These are phyloP conservation scores for Paramyrothecium sp. DNA, from an alignment of 2,329 filamentous ascomycete species.

Conservation along the genomic window DNA sequence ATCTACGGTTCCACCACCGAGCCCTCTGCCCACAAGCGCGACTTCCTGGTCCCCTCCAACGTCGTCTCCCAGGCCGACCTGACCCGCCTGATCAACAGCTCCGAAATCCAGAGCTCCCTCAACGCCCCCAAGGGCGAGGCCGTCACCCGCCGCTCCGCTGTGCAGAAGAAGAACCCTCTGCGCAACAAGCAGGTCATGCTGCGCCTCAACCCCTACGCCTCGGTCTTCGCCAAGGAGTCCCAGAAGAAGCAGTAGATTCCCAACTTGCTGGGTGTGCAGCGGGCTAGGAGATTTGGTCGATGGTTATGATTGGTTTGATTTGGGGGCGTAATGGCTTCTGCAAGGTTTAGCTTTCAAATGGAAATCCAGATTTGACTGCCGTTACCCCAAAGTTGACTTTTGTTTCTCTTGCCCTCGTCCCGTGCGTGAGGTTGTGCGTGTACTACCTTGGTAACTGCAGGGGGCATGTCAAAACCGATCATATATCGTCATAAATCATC, in stretches of 20 bases:
- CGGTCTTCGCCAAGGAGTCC: conserved; percentile 74
- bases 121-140: conserved; percentile 87
- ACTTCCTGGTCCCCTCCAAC: conserved; percentile 95
- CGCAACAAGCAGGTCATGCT: conserved; percentile 98
- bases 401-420: conserved; percentile 18
- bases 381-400: neutral
- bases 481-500: conserved; percentile 1
- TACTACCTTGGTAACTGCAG: neutral
- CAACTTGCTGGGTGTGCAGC: conserved; percentile 38
- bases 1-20: conserved; percentile 94
- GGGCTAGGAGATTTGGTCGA: conserved; percentile 21
- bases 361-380: conserved; percentile 29
- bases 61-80: conserved; percentile 93
- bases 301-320: conserved; percentile 31
- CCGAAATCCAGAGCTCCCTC: conserved; percentile 95
- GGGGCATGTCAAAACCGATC: neutral
- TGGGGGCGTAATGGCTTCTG: conserved; percentile 37
- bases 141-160: conserved; percentile 81
- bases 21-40: conserved; percentile 93
- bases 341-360: conserved; percentile 32
- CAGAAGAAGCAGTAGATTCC: conserved; percentile 39
- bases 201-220: conserved; percentile 97
- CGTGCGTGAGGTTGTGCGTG: conserved; percentile 17
- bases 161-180: conserved; percentile 99
- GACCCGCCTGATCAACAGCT: conserved; percentile 97